A percentile compares a stretch with the other conserved stretches of the same genome.
Conservation (phyloP, 2,329 filamentous ascomycete species). For the Venturiaceae sp. region DNA sequence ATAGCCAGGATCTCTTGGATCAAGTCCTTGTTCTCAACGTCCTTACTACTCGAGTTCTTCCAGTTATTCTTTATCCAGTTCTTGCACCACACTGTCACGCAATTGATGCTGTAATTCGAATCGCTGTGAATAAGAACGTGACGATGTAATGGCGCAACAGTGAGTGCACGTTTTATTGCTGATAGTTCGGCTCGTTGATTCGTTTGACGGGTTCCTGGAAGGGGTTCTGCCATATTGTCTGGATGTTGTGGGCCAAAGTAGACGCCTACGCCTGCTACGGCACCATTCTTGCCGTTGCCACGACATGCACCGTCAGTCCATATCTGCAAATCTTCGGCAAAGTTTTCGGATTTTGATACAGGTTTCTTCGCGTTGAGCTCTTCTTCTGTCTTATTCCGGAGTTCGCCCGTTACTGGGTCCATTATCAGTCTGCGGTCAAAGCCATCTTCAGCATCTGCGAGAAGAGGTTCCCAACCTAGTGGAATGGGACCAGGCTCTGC, state of each 20-base stretch:
- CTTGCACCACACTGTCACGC: constrained; percentile 72
- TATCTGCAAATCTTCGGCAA: constrained; percentile 34
- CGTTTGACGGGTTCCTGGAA: constrained; percentile 67
- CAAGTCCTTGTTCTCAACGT: constrained; percentile 81
- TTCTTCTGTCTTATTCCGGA: constrained; percentile 45
- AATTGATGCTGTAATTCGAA: constrained; percentile 84
- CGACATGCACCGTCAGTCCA: constrained; percentile 56
- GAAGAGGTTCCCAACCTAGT: constrained; percentile 46
- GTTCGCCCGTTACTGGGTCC: constrained; percentile 41
- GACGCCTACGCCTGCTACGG: constrained; percentile 52
- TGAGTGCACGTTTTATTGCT: constrained; percentile 73
- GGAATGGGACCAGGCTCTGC: constrained; percentile 23
- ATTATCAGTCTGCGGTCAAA: constrained; percentile 51
- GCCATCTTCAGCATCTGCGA: constrained; percentile 46
- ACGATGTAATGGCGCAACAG: constrained; percentile 59
- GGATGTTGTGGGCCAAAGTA: constrained; percentile 52
- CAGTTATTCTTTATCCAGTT: constrained; percentile 71
- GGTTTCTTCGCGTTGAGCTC: constrained; percentile 38
- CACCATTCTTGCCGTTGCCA: constrained; percentile 45
- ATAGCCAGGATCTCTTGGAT: constrained; percentile 61
- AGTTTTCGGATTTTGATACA: constrained; percentile 20
- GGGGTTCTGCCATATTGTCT: constrained; percentile 66
- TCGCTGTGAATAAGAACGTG: constrained; percentile 76
- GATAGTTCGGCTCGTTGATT: constrained; percentile 96
- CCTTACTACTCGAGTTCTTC: constrained; percentile 59